Evolutionary conservation across 2,329 filamentous ascomycete genomes (phyloP).

Genomic region (Lachnum nothofagi): DNA sequence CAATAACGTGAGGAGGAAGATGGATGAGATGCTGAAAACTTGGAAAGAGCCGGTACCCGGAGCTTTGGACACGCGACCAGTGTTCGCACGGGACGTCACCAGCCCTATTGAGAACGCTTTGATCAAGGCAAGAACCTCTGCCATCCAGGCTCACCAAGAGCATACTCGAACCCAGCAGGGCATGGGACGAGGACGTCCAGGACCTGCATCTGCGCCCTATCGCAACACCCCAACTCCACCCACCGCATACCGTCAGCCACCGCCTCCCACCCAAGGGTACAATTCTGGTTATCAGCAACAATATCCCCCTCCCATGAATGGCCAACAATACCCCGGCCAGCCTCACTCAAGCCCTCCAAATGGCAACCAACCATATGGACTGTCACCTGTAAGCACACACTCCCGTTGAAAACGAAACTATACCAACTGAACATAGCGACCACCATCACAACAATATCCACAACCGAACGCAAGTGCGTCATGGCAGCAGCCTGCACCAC

Average conservation of each 20-base stretch:
- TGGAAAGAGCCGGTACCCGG: conserved; percentile 97
- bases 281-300: conserved; percentile 32
- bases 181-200: conserved; percentile 46
- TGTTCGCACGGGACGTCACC: conserved; percentile 83
- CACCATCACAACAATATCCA: conserved; percentile 27
- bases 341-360: conserved; percentile 19
- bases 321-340: conserved; percentile 22
- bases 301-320: conserved; percentile 25
- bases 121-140: conserved; percentile 66
- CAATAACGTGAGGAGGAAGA: conserved; percentile 72
- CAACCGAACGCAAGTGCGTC: conserved; percentile 31
- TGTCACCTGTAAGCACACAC: conserved; percentile 26
- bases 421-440: conserved; percentile 14
- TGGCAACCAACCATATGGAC: conserved; percentile 24
- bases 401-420: neutral
- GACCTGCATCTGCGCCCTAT: conserved; percentile 54
- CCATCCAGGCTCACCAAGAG: conserved; percentile 55
- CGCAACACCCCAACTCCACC: conserved; percentile 73
- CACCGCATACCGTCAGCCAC: conserved; percentile 37
- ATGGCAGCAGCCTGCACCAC: conserved; percentile 31
- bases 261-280: conserved; percentile 35
- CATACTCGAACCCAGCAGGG: conserved; percentile 51
- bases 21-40: conserved; percentile 95
- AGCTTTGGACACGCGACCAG: conserved; percentile 84
- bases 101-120: conserved; percentile 90